Conservation (phyloP, 345 rosid genomes). For the Eucalyptus cloeziana region DNA sequence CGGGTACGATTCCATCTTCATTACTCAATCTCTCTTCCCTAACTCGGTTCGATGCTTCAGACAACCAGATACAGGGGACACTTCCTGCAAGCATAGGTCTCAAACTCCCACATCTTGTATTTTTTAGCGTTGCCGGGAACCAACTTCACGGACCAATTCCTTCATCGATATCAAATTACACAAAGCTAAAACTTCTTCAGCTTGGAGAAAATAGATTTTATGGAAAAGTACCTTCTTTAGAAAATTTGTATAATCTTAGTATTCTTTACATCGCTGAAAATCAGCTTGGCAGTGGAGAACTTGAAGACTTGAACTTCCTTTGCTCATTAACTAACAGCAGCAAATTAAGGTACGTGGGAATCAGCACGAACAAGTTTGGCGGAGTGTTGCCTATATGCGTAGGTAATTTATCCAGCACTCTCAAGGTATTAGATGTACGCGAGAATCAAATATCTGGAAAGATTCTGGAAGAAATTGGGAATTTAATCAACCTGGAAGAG, state of each 20-base stretch:
- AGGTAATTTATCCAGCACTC: background rate
- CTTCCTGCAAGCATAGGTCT: no score
- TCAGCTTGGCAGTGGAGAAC: background rate
- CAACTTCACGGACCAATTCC: no score
- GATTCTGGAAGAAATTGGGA: background rate
- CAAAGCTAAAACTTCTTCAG: no score
- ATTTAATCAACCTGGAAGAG: accelerated
- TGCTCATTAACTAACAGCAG: background rate
- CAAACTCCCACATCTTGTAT: no score
- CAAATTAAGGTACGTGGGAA: background rate
- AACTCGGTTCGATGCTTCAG: no score
- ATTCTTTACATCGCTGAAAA: accelerated
- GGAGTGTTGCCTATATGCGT: background rate
- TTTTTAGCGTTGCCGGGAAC: accelerated
- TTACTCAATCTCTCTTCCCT: no score
- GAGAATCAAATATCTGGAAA: background rate
- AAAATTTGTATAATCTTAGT: no score
- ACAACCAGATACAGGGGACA: no score
- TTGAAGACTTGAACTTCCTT: background rate
- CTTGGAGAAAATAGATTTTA: accelerated
- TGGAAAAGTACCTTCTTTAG: no score
- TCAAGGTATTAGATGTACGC: accelerated
- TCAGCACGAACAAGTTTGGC: accelerated
- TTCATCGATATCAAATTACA: no score
- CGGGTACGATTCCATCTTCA: no score